Conservation (phyloP, 2,329 filamentous ascomycete species). For the Rhexocercosporidium sp. region DNA sequence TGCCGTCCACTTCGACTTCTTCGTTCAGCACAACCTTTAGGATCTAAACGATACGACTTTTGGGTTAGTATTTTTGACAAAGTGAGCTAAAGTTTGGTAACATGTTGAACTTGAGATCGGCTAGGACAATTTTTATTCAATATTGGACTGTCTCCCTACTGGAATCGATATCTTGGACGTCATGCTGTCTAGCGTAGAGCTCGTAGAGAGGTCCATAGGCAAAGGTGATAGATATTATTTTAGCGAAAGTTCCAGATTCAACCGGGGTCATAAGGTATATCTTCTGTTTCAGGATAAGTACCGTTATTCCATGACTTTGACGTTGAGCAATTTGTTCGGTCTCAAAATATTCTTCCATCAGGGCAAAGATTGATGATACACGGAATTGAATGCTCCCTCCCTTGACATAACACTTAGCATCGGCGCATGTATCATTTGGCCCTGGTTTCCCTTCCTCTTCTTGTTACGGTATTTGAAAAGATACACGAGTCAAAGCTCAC, state of each 20-base stretch:
- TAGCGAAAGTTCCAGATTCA: neutral
- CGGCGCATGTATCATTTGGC: constrained; percentile 7
- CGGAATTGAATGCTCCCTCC: constrained; percentile 18
- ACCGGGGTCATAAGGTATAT: neutral
- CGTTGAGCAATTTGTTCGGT: neutral
- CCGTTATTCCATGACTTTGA: neutral
- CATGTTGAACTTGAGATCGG: too few species aligned
- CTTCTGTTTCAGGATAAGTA: neutral
- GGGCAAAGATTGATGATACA: constrained; percentile 16
- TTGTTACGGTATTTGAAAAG: neutral
- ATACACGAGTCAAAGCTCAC: constrained; percentile 14
- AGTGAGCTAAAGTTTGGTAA: too few species aligned
- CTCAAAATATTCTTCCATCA: neutral
- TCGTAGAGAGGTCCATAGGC: neutral
- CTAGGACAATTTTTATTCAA: too few species aligned
- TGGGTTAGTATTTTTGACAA: too few species aligned
- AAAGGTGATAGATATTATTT: neutral
- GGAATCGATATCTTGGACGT: neutral
- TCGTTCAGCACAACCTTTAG: neutral
- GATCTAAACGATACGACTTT: neutral
- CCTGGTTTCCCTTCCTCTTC: neutral
- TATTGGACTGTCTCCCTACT: neutral
- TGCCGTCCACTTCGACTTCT: neutral
- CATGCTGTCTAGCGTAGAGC: neutral
- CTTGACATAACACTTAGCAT: constrained; percentile 12